A percentile compares a stretch with the other conserved stretches of the same genome.
These are phyloP conservation scores for Asterochloris erici DNA, from an alignment of 139 green algal genomes.

Conservation along the genomic window DNA sequence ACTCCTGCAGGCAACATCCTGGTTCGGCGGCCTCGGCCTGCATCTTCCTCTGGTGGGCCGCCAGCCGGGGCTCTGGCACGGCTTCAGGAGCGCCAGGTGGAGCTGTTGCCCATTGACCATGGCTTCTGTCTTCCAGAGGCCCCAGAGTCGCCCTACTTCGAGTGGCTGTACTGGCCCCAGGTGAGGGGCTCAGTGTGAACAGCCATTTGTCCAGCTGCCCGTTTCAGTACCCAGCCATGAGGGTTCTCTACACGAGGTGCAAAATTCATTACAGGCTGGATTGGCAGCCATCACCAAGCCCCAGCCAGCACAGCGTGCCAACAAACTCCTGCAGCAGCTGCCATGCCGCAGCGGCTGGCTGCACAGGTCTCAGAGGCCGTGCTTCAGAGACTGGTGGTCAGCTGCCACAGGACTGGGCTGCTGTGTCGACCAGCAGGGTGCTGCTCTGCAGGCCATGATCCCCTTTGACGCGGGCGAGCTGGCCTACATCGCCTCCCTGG, in stretches of 20 bases:
- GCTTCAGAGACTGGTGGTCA: too few relatives aligned
- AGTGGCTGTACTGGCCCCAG: constrained; percentile 23
- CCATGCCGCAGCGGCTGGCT: too few relatives aligned
- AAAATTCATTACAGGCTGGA: too few relatives aligned
- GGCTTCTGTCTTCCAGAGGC: constrained; percentile 96
- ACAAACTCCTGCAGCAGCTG: too few relatives aligned
- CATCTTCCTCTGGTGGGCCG: too few relatives aligned
- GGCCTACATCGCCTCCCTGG: constrained; percentile 75
- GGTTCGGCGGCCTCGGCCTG: background rate
- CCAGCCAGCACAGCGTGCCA: too few relatives aligned
- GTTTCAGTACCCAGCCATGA: too few relatives aligned
- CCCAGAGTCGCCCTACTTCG: constrained; percentile 55
- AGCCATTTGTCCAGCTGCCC: too few relatives aligned
- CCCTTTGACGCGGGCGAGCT: constrained; percentile 80
- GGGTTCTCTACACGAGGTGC: too few relatives aligned
- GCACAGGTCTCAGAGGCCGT: too few relatives aligned
- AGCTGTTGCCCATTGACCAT: constrained; percentile 97
- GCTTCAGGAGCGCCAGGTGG: constrained; percentile 33
- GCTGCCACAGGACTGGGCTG: too few relatives aligned
- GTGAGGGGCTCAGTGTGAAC: background rate
- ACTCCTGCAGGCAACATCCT: constrained; percentile 6
- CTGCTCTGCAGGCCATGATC: constrained; percentile 51
- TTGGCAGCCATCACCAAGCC: too few relatives aligned
- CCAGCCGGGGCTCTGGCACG: background rate
- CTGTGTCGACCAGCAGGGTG: background rate